Conservation (phyloP, 352 stramenopile species). For the Globisporangium sylvaticum region DNA sequence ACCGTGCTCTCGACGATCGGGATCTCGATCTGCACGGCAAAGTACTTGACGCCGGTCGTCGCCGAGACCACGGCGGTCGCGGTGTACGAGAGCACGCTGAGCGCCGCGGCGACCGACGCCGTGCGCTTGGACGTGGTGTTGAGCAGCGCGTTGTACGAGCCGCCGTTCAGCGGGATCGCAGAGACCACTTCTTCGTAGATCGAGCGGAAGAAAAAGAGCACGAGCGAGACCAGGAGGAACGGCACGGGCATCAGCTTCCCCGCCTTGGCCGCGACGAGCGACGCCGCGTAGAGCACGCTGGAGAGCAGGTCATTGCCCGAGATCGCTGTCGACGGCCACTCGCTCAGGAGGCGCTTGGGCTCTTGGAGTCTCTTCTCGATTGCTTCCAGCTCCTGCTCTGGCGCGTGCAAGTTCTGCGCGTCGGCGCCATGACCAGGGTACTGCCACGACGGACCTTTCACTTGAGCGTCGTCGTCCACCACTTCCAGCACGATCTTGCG, state of each 20-base stretch:
- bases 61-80: constrained; percentile 70
- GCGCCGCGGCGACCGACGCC: constrained; percentile 70
- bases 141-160: constrained; percentile 87
- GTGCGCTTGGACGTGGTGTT: constrained; percentile 87
- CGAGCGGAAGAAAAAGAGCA: constrained; percentile 57
- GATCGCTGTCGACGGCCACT: constrained; percentile 80
- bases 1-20: constrained; percentile 36
- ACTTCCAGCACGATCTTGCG: constrained; percentile 47
- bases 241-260: constrained; percentile 79
- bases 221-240: constrained; percentile 64
- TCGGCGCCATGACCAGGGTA: constrained; percentile 29
- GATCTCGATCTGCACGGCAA: constrained; percentile 63
- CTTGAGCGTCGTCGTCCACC: constrained; percentile 16
- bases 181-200: constrained; percentile 90
- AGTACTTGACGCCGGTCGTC: constrained; percentile 72
- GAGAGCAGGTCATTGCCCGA: constrained; percentile 89
- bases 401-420: constrained; percentile 28
- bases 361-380: constrained; percentile 32
- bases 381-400: constrained; percentile 26
- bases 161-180: constrained; percentile 86
- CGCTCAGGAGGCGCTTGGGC: constrained; percentile 33
- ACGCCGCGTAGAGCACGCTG: constrained; percentile 68
- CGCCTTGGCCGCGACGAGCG: constrained; percentile 37
- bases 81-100: constrained; percentile 88
- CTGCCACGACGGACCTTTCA: constrained; percentile 29